Conservation (phyloP, 495 filamentous ascomycete species). For the Neurospora sp. region DNA sequence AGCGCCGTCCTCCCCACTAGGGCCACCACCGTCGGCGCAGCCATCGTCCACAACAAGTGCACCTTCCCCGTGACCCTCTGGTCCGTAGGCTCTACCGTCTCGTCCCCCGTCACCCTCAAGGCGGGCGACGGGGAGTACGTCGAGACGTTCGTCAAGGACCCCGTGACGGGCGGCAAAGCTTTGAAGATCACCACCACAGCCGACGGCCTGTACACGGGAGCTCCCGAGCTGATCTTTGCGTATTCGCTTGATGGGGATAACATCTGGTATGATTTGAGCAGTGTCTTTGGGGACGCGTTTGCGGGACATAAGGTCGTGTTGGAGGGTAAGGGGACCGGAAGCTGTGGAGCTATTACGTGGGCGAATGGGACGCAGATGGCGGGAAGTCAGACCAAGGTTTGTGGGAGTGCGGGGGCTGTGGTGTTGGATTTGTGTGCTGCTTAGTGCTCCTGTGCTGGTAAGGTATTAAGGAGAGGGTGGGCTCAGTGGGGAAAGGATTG, state of each 20-base stretch:
- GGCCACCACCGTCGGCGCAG: conserved; percentile 36
- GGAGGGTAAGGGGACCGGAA: conserved; percentile 21
- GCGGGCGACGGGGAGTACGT: conserved; percentile 27
- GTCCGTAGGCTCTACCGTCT: conserved; percentile 43
- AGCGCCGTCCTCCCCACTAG: background rate
- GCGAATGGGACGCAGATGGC: conserved; percentile 34
- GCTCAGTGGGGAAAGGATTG: background rate
- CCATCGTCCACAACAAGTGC: conserved; percentile 45
- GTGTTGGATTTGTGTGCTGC: conserved; percentile 22
- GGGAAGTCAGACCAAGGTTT: conserved; percentile 44
- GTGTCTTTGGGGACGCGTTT: conserved; percentile 48
- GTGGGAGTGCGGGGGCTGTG: conserved; percentile 24
- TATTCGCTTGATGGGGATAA: conserved; percentile 40
- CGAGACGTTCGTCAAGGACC: conserved; percentile 36
- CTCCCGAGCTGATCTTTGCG: conserved; percentile 42
- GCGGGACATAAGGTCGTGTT: conserved; percentile 34
- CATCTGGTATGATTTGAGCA: conserved; percentile 47
- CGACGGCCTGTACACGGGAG: conserved; percentile 45
- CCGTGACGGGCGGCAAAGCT: conserved; percentile 42
- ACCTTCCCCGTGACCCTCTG: conserved; percentile 38
- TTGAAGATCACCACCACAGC: conserved; percentile 42
- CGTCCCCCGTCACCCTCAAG: conserved; percentile 28
- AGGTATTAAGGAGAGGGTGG: background rate
- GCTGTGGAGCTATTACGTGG: conserved; percentile 42
- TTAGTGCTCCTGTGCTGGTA: background rate